Base-by-base conservation (phyloP, 73 alveolate genomes). In the Urostyla sp. region DNA sequence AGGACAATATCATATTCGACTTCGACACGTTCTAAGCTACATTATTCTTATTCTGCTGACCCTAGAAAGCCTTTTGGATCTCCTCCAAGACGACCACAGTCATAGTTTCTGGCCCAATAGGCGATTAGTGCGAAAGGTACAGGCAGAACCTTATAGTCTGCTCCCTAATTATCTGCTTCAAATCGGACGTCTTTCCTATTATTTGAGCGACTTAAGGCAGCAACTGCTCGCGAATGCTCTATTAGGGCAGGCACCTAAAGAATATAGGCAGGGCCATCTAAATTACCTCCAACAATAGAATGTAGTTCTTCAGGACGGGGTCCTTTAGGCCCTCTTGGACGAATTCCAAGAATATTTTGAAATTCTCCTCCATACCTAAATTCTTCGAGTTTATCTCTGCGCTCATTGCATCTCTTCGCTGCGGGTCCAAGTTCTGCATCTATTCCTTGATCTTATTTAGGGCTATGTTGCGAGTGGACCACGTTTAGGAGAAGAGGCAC, bases 91-190 rank as follows among this genome's bases (percentile, higher is more conserved):
- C 77, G 15, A 56, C 16, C 13, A 31, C 49, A 8, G 72, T 74
- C 88, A 84, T 74, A 30, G 57, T 20, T 43, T 84, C 88, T n/a
- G 92, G 82, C 16, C 92, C 92, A 23, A 84, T 75, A 13, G 84
- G 49, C 2, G 84, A 35, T 30, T 84, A 61, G 24, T 75, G 92
- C 28, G 88, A 27, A 5, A 84, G 73, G 34, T 75, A 75, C 6
- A 84, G 36, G 44, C 92, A 84, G 74, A 84, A 74, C 27, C 75
- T 61, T 23, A 55, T 37, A 3, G 88, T 59, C 1, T 84, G 88
- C 44, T 52, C 92, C 60, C 92, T 74, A 10, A 84, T 59, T 36
- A 75, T 84, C 0, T 72, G 52, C 37, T 84, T 84, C 15, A 84
- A 49, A 49, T 84, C 92, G 3, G 83, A 20, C 0, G 92, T 84